A percentile compares a stretch with the other conserved stretches of the same genome.
These are phyloP conservation scores for Paratinospora sagittata DNA, from an alignment of 164 flowering plant species.

Conservation along the genomic window DNA sequence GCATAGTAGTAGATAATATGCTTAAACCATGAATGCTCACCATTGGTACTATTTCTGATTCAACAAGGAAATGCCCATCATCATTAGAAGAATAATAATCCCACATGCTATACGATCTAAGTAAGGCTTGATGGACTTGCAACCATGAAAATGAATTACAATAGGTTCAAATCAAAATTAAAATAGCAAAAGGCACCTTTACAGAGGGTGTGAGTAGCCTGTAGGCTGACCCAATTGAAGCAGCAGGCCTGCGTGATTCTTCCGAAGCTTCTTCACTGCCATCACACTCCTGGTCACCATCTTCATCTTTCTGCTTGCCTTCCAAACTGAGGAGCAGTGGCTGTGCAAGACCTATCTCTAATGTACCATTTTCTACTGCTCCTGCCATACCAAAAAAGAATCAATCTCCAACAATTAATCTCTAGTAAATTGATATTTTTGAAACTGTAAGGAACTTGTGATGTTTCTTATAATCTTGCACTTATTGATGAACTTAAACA, in stretches of 20 bases:
- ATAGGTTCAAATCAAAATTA: neutral
- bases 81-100: neutral
- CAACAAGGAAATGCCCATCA: neutral
- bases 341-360: slow-evolving; percentile 44
- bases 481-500: too few relatives aligned
- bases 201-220: slow-evolving; percentile 62
- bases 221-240: slow-evolving; percentile 56
- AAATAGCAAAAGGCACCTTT: slow-evolving; percentile 29
- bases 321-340: slow-evolving; percentile 42
- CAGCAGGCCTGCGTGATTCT: slow-evolving; percentile 40
- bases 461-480: too few relatives aligned
- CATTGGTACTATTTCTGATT: neutral
- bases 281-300: slow-evolving; percentile 44
- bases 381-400: slow-evolving; percentile 13
- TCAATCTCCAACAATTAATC: neutral
- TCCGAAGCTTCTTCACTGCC: slow-evolving; percentile 47
- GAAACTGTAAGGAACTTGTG: neutral
- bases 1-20: neutral
- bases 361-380: slow-evolving; percentile 12
- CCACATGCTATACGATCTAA: neutral
- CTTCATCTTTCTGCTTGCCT: slow-evolving; percentile 39
- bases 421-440: neutral
- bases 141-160: neutral
- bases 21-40: neutral
- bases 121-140: too few relatives aligned